phyloP scores from a whole-genome alignment of 441 rosid genomes.

The Jatropha podagrica region DNA sequence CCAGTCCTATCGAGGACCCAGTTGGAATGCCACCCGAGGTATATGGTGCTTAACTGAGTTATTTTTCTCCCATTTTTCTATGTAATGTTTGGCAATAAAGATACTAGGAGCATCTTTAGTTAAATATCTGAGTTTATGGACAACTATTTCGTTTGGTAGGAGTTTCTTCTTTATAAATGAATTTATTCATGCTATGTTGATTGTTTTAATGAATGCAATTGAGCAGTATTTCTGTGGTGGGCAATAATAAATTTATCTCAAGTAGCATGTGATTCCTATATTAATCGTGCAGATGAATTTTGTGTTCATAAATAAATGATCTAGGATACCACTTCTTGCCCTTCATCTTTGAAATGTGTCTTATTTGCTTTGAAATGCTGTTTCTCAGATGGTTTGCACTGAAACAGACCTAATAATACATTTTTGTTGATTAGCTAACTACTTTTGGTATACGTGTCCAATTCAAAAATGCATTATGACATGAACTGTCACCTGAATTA shows the following conservation, averaged over 20 bases:
- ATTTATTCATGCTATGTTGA: background rate
- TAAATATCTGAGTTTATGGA: background rate
- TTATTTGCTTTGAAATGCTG: background rate
- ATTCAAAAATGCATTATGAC: background rate
- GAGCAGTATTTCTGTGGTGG: background rate
- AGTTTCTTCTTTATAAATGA: background rate
- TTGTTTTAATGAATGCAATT: background rate
- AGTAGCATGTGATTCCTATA: background rate
- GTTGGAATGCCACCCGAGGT: conserved; percentile 97
- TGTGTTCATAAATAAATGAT: background rate
- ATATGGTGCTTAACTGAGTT: conserved; percentile 24
- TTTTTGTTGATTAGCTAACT: background rate
- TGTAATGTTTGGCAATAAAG: conserved; percentile 6
- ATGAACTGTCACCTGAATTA: background rate
- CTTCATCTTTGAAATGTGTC: background rate
- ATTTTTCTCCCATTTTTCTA: conserved; percentile 2
- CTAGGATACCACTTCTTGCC: background rate
- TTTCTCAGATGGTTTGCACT: background rate
- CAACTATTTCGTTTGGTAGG: conserved; percentile 8
- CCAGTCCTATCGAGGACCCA: conserved; percentile 54
- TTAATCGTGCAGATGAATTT: background rate
- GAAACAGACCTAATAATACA: background rate
- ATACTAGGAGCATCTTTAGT: conserved; percentile 11
- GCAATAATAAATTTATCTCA: background rate
- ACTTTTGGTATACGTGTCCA: background rate